Conservation (phyloP, 2,329 filamentous ascomycete genomes). For the Fusarium metavorans region DNA sequence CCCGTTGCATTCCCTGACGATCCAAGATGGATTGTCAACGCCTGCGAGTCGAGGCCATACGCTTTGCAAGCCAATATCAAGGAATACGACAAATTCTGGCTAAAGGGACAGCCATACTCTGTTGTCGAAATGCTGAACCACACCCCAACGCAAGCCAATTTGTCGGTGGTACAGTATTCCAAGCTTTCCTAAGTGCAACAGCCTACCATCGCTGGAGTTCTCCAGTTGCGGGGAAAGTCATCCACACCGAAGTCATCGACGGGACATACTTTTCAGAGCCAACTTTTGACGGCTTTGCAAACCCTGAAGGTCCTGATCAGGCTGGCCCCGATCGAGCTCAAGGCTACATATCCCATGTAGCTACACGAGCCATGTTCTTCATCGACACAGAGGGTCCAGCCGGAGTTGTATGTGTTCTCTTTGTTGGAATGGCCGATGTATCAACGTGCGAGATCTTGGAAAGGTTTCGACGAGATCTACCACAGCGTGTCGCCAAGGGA, state of each 20-base stretch:
- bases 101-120: slow-evolving; percentile 74
- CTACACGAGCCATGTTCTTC: slow-evolving; percentile 74
- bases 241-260: slow-evolving; percentile 56
- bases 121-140: slow-evolving; percentile 68
- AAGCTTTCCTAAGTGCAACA: slow-evolving; percentile 72
- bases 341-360: slow-evolving; percentile 71
- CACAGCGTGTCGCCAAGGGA: slow-evolving; percentile 61
- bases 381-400: slow-evolving; percentile 75
- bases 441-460: slow-evolving; percentile 69
- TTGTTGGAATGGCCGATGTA: slow-evolving; percentile 79
- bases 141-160: slow-evolving; percentile 63
- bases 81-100: slow-evolving; percentile 71
- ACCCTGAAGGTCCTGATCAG: slow-evolving; percentile 31
- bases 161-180: slow-evolving; percentile 72
- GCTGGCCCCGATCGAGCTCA: slow-evolving; percentile 56
- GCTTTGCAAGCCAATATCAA: slow-evolving; percentile 60
- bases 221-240: slow-evolving; percentile 65
- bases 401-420: slow-evolving; percentile 75
- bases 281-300: slow-evolving; percentile 5
- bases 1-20: slow-evolving; percentile 2
- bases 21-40: slow-evolving; percentile 8
- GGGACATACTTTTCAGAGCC: slow-evolving; percentile 74
- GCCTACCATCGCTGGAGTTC: slow-evolving; percentile 78
- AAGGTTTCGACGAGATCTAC: slow-evolving; percentile 11
- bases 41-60: slow-evolving; percentile 65